Base-by-base conservation (phyloP, 2,329 filamentous ascomycete genomes). In the Magnaporthiopsis rhizophila region DNA sequence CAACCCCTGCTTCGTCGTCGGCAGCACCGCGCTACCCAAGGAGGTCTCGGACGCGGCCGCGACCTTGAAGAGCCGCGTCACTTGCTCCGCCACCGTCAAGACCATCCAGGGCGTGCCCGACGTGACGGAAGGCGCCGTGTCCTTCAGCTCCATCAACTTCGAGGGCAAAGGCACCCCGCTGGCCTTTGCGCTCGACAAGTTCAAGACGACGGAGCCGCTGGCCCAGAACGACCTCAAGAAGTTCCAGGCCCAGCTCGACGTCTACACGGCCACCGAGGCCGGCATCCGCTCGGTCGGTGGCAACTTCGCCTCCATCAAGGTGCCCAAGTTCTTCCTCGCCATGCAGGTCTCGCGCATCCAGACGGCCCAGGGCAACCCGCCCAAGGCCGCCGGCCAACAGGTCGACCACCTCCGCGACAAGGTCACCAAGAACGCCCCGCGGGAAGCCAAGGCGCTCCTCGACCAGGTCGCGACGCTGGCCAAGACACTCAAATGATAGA, bases 241-340 rank as follows among this genome's bases (percentile, higher is more conserved):
- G 26, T 86, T 86, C 74, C 77, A 85, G 71, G 75, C 84, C 69
- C 71, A 78, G 66, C 77, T 86, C 58, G 80, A 86, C 70, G 79
- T 80, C 12, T 87, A 87, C 69, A 73, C 82, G 3, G 84, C 85
- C 0, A 87, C 85, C 5, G 85, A 87, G 72, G 83, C 82, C 1
- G 85, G 83, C 1, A 76, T 87, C 61, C 77, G 84, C 26, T 83
- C 80, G 28, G 79, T 80, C 8, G 80, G 78, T 12, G 84, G 84
- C 2, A 78, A 70, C 64, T 74, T 87, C 24, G 80, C 77, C 2
- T 82, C 32, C 30, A 58, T 63, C 61, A 57, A 63, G 62, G 81
- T 83, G 6, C 85, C 85, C 66, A 87, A 87, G 73, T 87, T 87
- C 79, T 87, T 87, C 72, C 71, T 87, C 58, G 75, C 80, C 65